phyloP scores from a whole-genome alignment of 805 yeast genomes.

The Teunomyces stri region DNA sequence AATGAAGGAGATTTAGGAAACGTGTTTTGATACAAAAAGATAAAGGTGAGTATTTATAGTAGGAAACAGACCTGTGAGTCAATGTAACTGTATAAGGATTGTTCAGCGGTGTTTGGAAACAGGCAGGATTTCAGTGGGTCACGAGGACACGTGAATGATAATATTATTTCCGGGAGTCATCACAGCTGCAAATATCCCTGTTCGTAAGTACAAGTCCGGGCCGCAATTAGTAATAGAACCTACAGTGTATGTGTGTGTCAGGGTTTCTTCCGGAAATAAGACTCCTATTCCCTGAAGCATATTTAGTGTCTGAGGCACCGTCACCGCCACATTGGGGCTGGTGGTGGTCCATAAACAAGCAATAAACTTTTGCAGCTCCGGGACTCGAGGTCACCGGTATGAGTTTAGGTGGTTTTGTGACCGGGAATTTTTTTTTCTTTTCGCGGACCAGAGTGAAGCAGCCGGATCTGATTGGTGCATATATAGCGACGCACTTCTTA shows the following conservation, averaged over 20 bases:
- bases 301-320: neutral
- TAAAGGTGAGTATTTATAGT: too few species aligned
- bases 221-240: neutral
- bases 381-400: neutral
- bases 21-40: neutral
- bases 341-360: neutral
- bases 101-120: too few species aligned
- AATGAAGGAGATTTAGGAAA: neutral
- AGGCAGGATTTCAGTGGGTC: too few species aligned
- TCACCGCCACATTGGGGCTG: neutral
- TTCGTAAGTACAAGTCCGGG: constrained; percentile 4
- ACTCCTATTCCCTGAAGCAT: neutral
- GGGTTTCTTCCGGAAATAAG: neutral
- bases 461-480: constrained; percentile 1
- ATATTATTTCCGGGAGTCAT: neutral
- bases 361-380: neutral
- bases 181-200: neutral
- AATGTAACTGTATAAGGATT: too few species aligned
- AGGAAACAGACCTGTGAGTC: too few species aligned
- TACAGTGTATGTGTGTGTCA: neutral
- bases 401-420: neutral
- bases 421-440: neutral
- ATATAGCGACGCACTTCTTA: neutral
- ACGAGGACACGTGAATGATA: neutral
- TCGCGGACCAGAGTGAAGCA: constrained; percentile 3